These are phyloP conservation scores for Alternaria ethzedia DNA, from an alignment of 2,329 filamentous ascomycete species.

Conservation along the genomic window DNA sequence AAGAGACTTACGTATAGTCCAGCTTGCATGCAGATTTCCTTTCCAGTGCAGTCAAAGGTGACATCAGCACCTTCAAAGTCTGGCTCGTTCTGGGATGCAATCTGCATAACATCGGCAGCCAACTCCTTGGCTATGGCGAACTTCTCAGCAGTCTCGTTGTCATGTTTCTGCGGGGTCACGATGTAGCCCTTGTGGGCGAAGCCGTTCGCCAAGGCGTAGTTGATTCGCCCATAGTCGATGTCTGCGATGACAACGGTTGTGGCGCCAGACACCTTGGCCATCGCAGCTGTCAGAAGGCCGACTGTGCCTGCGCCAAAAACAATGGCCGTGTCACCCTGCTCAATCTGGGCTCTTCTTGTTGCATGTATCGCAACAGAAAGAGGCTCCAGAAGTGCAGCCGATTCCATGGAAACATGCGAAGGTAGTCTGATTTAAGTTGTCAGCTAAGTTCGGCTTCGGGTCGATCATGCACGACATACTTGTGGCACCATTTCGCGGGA, in stretches of 20 bases:
- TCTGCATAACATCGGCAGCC: slow-evolving; percentile 44
- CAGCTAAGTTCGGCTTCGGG: slow-evolving; percentile 32
- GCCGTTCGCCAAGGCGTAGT: slow-evolving; percentile 48
- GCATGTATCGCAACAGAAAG: slow-evolving; percentile 88
- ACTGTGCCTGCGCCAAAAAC: slow-evolving; percentile 83
- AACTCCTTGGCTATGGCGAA: slow-evolving; percentile 45
- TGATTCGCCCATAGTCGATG: slow-evolving; percentile 48
- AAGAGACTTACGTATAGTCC: slow-evolving; percentile 48
- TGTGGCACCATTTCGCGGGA: slow-evolving; percentile 54
- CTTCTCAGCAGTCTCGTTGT: slow-evolving; percentile 39
- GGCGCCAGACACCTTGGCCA: slow-evolving; percentile 51
- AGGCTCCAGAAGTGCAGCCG: slow-evolving; percentile 58
- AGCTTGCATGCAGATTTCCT: slow-evolving; percentile 52
- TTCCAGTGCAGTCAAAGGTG: slow-evolving; percentile 52
- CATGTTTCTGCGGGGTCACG: slow-evolving; percentile 32
- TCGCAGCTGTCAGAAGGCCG: slow-evolving; percentile 48
- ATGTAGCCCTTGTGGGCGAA: slow-evolving; percentile 50
- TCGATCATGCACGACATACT: slow-evolving; percentile 48
- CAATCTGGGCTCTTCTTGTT: slow-evolving; percentile 73
- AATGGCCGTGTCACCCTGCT: slow-evolving; percentile 77
- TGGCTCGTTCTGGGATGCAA: slow-evolving; percentile 44
- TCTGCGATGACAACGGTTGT: slow-evolving; percentile 51
- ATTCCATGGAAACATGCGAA: slow-evolving; percentile 48
- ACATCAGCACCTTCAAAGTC: slow-evolving; percentile 51
- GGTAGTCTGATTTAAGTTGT: slow-evolving; percentile 47